Conservation (phyloP, 2,329 filamentous ascomycete species). For the Ophiostoma angusticollis region DNA sequence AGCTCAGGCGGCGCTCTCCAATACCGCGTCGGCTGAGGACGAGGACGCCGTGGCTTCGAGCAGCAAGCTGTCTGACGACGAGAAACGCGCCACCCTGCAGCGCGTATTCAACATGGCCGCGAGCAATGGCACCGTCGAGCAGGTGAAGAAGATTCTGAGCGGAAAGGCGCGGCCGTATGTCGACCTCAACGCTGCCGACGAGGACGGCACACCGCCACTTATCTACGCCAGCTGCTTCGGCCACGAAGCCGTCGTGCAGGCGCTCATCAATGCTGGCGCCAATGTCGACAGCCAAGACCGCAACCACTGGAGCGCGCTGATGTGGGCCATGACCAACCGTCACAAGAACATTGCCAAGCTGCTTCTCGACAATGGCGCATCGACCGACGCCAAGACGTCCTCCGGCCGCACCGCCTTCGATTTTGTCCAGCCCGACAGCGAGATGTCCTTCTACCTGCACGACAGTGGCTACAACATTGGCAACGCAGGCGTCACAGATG, state of each 20-base stretch:
- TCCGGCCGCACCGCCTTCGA: slow-evolving; percentile 90
- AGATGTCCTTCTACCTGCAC: slow-evolving; percentile 90
- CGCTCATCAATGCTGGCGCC: slow-evolving; percentile 72
- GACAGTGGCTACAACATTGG: slow-evolving; percentile 88
- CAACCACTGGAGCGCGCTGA: slow-evolving; percentile 93
- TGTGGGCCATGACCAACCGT: slow-evolving; percentile 99
- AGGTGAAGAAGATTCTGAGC: slow-evolving; percentile 61
- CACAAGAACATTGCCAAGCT: slow-evolving; percentile 94
- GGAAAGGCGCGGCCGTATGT: slow-evolving; percentile 65
- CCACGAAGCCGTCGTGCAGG: slow-evolving; percentile 76
- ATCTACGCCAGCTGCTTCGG: slow-evolving; percentile 98
- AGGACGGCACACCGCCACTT: slow-evolving; percentile 89
- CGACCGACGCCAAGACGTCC: slow-evolving; percentile 89
- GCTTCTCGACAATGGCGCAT: slow-evolving; percentile 82
- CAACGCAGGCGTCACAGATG: slow-evolving; percentile 64
- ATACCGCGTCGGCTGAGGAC: slow-evolving; percentile 52
- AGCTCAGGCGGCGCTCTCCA: slow-evolving; percentile 73
- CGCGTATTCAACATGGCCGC: slow-evolving; percentile 88
- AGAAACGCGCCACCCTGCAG: slow-evolving; percentile 74
- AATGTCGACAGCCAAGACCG: slow-evolving; percentile 88
- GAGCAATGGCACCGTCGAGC: slow-evolving; percentile 83
- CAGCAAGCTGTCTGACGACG: slow-evolving; percentile 55
- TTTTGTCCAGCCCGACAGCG: slow-evolving; percentile 88
- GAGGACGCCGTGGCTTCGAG: slow-evolving; percentile 69
- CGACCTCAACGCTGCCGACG: slow-evolving; percentile 77